These are phyloP conservation scores for Murraya paniculata DNA, from an alignment of 345 rosid species.

Conservation along the genomic window DNA sequence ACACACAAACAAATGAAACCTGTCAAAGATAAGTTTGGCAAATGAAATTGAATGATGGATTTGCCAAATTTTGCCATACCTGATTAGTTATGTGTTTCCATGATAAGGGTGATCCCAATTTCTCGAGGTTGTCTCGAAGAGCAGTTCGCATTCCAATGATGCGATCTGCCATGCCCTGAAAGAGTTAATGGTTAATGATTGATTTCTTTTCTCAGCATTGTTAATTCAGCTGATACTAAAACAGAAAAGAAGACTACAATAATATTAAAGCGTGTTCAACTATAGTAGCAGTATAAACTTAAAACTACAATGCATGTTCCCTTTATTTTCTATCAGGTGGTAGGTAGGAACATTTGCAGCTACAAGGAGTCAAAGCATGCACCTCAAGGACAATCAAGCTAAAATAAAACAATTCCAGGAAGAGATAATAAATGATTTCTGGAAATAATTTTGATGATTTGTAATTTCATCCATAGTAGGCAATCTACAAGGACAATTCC, in stretches of 20 bases:
- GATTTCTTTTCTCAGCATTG: background rate
- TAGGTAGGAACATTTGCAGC: background rate
- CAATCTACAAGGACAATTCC: background rate
- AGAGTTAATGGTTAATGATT: background rate
- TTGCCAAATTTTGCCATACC: conserved; percentile 29
- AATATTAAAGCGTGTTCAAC: background rate
- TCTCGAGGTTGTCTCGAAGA: conserved; percentile 76
- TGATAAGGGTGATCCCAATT: conserved; percentile 68
- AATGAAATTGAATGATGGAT: background rate
- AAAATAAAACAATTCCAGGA: background rate
- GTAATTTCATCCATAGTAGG: background rate
- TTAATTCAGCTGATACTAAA: background rate
- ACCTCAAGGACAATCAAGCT: background rate
- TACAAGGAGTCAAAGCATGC: background rate
- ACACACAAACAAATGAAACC: background rate
- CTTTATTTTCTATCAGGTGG: too few relatives aligned
- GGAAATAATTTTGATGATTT: background rate
- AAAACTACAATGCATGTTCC: background rate
- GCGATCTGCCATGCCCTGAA: conserved; percentile 92
- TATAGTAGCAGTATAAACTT: background rate
- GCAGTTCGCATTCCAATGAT: conserved; percentile 86
- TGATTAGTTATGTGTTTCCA: conserved; percentile 95
- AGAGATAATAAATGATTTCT: background rate
- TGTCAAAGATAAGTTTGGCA: background rate
- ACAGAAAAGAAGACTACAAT: background rate